A percentile compares a stretch with the other conserved stretches of the same genome.
Conservation (phyloP, 257 asterid species). For the Verbena officinalis region DNA sequence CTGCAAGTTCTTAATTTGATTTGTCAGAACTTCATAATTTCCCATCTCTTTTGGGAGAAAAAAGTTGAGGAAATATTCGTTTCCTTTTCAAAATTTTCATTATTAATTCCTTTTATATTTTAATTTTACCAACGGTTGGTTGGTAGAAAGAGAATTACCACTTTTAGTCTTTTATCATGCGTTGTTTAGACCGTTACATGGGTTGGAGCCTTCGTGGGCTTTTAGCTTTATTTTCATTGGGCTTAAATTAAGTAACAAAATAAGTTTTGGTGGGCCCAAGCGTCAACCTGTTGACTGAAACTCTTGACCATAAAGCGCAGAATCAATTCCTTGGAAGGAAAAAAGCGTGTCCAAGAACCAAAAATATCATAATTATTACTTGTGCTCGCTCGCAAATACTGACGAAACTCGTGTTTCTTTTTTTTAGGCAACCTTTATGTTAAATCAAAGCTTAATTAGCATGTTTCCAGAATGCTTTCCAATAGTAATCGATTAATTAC, state of each 20-base stretch:
- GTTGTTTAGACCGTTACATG: too few relatives aligned
- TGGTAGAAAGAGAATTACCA: background rate
- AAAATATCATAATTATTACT: too few relatives aligned
- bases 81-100: too few relatives aligned
- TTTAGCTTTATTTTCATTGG: background rate
- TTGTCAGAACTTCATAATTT: too few relatives aligned
- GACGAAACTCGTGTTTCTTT: background rate
- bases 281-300: background rate
- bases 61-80: too few relatives aligned
- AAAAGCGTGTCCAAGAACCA: background rate
- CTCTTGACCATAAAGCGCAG: conserved; percentile 25
- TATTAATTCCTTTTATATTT: background rate
- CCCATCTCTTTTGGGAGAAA: too few relatives aligned
- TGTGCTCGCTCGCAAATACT: too few relatives aligned
- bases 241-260: background rate
- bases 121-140: background rate
- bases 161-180: too few relatives aligned
- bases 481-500: background rate
- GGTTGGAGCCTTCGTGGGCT: too few relatives aligned
- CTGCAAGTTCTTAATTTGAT: background rate
- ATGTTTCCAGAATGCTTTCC: background rate
- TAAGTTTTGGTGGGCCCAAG: background rate
- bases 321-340: background rate
- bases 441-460: background rate
- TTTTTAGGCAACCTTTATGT: background rate